Conservation (phyloP, 129 eudicot species). For the Silybum marianum region DNA sequence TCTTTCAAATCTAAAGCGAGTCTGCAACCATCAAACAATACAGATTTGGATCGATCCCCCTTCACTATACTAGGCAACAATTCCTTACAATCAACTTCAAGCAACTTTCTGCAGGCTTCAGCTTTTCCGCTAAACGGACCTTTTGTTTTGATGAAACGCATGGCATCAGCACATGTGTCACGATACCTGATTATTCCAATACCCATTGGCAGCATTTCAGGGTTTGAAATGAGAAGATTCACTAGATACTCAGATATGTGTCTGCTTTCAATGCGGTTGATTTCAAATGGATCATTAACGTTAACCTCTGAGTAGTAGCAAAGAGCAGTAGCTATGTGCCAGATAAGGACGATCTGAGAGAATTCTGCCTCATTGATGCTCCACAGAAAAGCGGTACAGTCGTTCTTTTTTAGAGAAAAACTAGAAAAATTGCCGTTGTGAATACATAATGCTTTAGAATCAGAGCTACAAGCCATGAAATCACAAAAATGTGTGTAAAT, state of each 20-base stretch:
- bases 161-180: slow-evolving; percentile 56
- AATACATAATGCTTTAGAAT: slow-evolving; percentile 21
- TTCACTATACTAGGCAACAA: slow-evolving; percentile 46
- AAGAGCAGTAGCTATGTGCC: slow-evolving; percentile 66
- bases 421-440: slow-evolving; percentile 17
- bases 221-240: slow-evolving; percentile 44
- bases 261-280: slow-evolving; percentile 36
- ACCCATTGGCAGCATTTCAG: slow-evolving; percentile 54
- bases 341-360: slow-evolving; percentile 50
- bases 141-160: slow-evolving; percentile 39
- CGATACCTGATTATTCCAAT: slow-evolving; percentile 52
- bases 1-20: slow-evolving; percentile 35
- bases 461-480: not conserved
- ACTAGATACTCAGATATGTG: slow-evolving; percentile 48
- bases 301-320: slow-evolving; percentile 42
- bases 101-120: slow-evolving; percentile 40
- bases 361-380: slow-evolving; percentile 28
- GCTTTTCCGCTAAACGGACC: not conserved
- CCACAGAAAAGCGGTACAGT: slow-evolving; percentile 19
- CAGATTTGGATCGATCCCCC: slow-evolving; percentile 59
- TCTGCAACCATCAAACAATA: slow-evolving; percentile 52
- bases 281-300: slow-evolving; percentile 10
- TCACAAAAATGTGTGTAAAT: slow-evolving; percentile 21
- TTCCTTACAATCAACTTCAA: slow-evolving; percentile 43
- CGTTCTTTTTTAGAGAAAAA: slow-evolving; percentile 7